Conservation (phyloP, 2,329 filamentous ascomycete genomes). For the Venturia aucupariae region DNA sequence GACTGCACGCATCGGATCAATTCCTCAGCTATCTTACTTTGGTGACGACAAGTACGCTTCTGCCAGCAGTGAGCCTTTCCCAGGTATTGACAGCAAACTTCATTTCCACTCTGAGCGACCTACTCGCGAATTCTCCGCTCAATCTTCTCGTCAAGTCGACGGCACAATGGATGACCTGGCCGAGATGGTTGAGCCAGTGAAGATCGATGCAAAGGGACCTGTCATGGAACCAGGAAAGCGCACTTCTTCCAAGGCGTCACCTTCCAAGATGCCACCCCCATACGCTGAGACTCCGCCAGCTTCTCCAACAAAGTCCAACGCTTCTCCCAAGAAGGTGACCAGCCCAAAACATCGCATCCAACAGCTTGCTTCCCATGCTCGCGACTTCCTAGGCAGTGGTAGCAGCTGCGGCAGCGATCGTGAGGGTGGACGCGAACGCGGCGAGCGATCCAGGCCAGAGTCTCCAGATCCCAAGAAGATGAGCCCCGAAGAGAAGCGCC, state of each 20-base stretch:
- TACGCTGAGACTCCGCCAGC: slow-evolving; percentile 15
- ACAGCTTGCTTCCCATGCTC: slow-evolving; percentile 21
- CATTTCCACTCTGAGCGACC: slow-evolving; percentile 24
- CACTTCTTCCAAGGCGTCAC: neutral
- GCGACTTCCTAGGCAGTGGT: slow-evolving; percentile 35
- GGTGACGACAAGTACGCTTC: slow-evolving; percentile 13
- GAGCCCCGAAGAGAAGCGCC: slow-evolving; percentile 28
- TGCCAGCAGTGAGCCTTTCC: neutral
- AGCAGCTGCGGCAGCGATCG: slow-evolving; percentile 37
- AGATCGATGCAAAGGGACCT: slow-evolving; percentile 11
- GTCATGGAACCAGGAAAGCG: neutral
- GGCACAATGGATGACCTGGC: slow-evolving; percentile 31
- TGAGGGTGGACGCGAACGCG: slow-evolving; percentile 36
- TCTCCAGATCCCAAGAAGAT: slow-evolving; percentile 19
- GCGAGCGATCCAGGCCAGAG: slow-evolving; percentile 25
- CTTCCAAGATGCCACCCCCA: neutral
- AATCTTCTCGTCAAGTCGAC: slow-evolving; percentile 27
- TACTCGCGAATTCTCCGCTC: slow-evolving; percentile 21
- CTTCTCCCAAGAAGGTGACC: slow-evolving; percentile 21
- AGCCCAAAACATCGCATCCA: slow-evolving; percentile 9
- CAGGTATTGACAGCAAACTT: slow-evolving; percentile 18
- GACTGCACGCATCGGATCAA: slow-evolving; percentile 7
- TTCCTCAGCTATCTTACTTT: slow-evolving; percentile 11
- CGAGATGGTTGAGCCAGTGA: slow-evolving; percentile 21
- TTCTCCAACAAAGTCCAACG: slow-evolving; percentile 22